Percentiles rank a stretch among this genome's conserved stretches.
Conservation (phyloP, 129 eudicot species). For the Tagetes erecta region DNA sequence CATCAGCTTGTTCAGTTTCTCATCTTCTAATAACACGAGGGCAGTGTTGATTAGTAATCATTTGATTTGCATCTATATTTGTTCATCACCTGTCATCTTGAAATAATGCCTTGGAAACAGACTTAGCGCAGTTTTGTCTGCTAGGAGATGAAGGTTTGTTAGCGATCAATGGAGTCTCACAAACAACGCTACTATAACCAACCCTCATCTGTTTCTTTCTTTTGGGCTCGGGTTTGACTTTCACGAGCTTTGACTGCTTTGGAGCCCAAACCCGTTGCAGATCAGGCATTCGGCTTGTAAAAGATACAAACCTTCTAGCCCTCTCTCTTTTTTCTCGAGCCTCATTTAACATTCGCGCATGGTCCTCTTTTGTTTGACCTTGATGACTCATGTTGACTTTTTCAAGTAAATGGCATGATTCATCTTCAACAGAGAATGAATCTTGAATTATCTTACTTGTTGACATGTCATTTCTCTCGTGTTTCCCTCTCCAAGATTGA, state of each 20-base stretch:
- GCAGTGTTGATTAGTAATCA: conserved; percentile 4
- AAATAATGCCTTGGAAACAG: conserved; percentile 79
- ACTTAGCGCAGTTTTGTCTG: conserved; percentile 31
- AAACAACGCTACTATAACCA: conserved; percentile 61
- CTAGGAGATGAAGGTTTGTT: conserved; percentile 31
- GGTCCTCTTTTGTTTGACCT: conserved; percentile 38
- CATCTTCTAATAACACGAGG: not conserved
- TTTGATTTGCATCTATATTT: conserved; percentile 22
- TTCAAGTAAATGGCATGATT: conserved; percentile 47
- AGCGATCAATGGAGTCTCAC: conserved; percentile 73
- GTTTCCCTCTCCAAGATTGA: conserved; percentile 70
- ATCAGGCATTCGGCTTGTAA: conserved; percentile 68
- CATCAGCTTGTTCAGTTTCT: not conserved
- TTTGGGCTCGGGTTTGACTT: conserved; percentile 46
- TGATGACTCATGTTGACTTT: conserved; percentile 25
- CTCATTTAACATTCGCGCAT: conserved; percentile 51
- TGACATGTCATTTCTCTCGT: conserved; percentile 17
- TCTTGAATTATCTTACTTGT: conserved; percentile 36
- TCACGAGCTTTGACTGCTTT: conserved; percentile 52
- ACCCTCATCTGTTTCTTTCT: conserved; percentile 48
- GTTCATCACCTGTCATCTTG: conserved; percentile 59
- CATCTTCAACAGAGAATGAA: conserved; percentile 60
- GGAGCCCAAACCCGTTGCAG: conserved; percentile 98
- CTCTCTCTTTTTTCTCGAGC: conserved; percentile 82
- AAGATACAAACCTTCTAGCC: conserved; percentile 67